Percentiles rank a stretch among this genome's conserved stretches.
These are phyloP conservation scores for Zygosaccharomyces bisporus DNA, from an alignment of 805 yeast genomes.

Conservation along the genomic window DNA sequence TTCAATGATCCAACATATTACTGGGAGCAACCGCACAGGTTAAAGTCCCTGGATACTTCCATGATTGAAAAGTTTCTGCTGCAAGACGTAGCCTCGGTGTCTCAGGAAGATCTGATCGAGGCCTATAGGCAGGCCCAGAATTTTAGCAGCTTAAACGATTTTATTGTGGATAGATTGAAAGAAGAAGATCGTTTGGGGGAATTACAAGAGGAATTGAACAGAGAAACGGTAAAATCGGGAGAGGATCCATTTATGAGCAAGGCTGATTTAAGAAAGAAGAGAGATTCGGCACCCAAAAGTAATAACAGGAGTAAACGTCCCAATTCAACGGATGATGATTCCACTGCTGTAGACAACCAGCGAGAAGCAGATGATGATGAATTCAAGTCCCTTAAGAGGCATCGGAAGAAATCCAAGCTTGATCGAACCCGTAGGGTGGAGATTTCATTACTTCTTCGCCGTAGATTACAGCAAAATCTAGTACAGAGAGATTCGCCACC, in stretches of 20 bases:
- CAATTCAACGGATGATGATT: not conserved
- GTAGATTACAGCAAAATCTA: constrained; percentile 32
- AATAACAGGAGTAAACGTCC: constrained; percentile 6
- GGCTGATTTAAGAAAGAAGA: constrained; percentile 9
- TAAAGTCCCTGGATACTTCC: constrained; percentile 19
- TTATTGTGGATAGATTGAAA: constrained; percentile 24
- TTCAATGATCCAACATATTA: constrained; percentile 37
- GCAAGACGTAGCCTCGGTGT: constrained; percentile 13
- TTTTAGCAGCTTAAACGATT: constrained; percentile 23
- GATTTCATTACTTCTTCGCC: constrained; percentile 29
- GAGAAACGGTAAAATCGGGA: constrained; percentile 20
- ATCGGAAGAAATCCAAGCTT: constrained; percentile 18
- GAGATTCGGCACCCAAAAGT: constrained; percentile 3
- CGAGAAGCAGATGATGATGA: constrained; percentile 1
- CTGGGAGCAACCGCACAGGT: constrained; percentile 32
- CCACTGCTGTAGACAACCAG: not conserved
- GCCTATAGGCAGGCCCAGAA: constrained; percentile 32
- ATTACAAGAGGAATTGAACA: constrained; percentile 16
- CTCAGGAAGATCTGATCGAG: constrained; percentile 24
- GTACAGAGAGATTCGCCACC: constrained; percentile 34
- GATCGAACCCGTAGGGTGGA: constrained; percentile 29
- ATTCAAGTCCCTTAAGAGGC: not conserved
- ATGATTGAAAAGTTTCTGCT: constrained; percentile 20
- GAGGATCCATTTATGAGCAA: constrained; percentile 32
- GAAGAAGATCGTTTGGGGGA: constrained; percentile 28